phyloP scores from a whole-genome alignment of 352 stramenopile species.

The Nothophytophthora sp. region DNA sequence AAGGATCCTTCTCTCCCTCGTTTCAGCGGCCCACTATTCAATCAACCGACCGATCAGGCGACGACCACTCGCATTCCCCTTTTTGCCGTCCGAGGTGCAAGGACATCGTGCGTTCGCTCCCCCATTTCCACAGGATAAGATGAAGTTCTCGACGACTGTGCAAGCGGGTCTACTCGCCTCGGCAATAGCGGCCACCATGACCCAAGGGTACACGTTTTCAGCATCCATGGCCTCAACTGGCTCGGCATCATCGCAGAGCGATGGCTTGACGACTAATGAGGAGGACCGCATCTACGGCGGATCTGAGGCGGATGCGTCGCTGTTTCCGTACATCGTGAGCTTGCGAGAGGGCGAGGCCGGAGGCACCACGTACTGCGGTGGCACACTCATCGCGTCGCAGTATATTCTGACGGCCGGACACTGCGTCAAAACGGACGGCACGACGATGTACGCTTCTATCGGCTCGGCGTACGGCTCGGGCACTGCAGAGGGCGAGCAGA shows the following conservation, averaged over 20 bases:
- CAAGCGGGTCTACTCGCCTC: conserved; percentile 16
- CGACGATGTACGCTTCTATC: conserved; percentile 35
- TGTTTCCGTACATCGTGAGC: conserved; percentile 53
- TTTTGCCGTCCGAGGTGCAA: no score
- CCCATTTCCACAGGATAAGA: conserved; percentile 16
- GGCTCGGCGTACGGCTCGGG: conserved; percentile 14
- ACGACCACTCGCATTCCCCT: no score
- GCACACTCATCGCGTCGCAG: conserved; percentile 50
- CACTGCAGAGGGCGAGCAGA: conserved; percentile 12
- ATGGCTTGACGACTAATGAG: conserved; percentile 16
- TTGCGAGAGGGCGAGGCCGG: conserved; percentile 36
- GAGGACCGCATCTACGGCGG: conserved; percentile 55
- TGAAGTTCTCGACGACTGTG: conserved; percentile 19
- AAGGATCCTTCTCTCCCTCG: conserved; percentile 21
- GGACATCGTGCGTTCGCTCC: conserved; percentile 4
- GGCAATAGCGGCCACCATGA: conserved; percentile 14
- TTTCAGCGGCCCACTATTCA: no score
- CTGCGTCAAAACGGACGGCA: conserved; percentile 49
- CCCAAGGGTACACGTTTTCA: conserved; percentile 31
- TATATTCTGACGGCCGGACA: conserved; percentile 73
- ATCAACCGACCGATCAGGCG: no score
- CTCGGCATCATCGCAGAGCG: conserved; percentile 6
- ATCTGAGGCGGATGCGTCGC: conserved; percentile 37
- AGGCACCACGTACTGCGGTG: conserved; percentile 50
- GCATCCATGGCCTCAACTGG: conserved; percentile 14